Percentiles rank a stretch among this genome's conserved stretches.
Evolutionary conservation across 805 yeast species (phyloP).

Genomic region (Cyberlindnera maclurae): DNA sequence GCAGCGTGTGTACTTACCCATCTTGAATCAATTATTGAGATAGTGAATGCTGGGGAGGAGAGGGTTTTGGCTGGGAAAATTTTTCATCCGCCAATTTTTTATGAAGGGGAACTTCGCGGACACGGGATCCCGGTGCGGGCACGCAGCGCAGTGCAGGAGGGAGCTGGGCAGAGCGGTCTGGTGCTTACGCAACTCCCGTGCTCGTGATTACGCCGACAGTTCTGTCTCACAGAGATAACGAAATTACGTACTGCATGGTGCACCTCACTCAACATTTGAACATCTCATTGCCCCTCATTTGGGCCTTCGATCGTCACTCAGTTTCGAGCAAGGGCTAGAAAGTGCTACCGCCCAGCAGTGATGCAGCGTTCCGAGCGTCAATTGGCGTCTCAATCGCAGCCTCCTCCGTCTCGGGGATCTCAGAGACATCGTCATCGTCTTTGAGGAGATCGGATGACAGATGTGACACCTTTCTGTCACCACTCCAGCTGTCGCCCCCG

Average conservation of each 20-base stretch:
- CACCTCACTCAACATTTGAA: too few relatives aligned
- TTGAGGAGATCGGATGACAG: conserved; percentile 17
- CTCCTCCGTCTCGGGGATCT: conserved; percentile 15
- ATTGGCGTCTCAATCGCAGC: conserved; percentile 34
- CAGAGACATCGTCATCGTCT: conserved; percentile 8
- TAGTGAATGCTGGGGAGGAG: conserved; percentile 3
- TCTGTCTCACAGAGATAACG: too few relatives aligned
- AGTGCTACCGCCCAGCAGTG: conserved; percentile 68
- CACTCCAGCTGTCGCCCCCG: conserved; percentile 54
- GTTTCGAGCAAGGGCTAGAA: conserved; percentile 29
- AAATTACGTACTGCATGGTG: too few relatives aligned
- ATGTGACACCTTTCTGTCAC: conserved; percentile 38
- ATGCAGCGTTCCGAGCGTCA: conserved; percentile 82
- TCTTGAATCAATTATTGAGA: conserved; percentile 19
- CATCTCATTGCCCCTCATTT: too few relatives aligned
- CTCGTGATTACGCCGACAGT: too few relatives aligned
- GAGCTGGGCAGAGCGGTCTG: too few relatives aligned
- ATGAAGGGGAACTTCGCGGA: background rate
- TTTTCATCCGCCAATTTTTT: conserved; percentile 1
- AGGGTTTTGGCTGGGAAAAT: conserved; percentile 1
- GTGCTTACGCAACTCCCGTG: too few relatives aligned
- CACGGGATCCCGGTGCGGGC: background rate
- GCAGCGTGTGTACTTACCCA: conserved; percentile 20
- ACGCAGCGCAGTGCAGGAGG: too few relatives aligned
- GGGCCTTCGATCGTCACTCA: too few relatives aligned